phyloP scores from a whole-genome alignment of 495 filamentous ascomycete species.

The Talaromyces nanjingensis region DNA sequence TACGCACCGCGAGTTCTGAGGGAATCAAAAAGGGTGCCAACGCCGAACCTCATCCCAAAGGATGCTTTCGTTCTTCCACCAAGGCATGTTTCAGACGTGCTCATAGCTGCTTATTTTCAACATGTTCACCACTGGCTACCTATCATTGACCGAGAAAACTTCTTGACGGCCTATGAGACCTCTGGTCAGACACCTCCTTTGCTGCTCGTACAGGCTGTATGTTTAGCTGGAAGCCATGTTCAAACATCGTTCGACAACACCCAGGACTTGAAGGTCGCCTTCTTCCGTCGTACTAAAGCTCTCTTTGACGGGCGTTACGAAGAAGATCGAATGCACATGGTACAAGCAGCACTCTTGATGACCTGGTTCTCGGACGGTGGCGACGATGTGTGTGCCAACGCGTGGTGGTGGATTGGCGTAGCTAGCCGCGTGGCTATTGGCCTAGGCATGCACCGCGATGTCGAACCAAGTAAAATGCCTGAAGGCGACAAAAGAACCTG shows the following conservation, averaged over 20 bases:
- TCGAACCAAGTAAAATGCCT: not conserved
- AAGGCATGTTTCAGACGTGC: too few relatives aligned
- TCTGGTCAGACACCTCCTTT: constrained; percentile 18
- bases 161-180: too few relatives aligned
- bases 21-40: too few relatives aligned
- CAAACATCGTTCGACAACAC: too few relatives aligned
- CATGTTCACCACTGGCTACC: too few relatives aligned
- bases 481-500: not conserved
- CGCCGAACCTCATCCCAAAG: too few relatives aligned
- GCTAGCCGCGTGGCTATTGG: not conserved
- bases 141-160: too few relatives aligned
- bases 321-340: not conserved
- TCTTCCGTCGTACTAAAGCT: not conserved
- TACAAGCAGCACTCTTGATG: not conserved
- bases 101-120: too few relatives aligned
- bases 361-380: not conserved
- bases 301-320: not conserved
- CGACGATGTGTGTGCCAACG: not conserved
- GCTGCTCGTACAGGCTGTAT: constrained; percentile 12
- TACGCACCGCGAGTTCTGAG: too few relatives aligned
- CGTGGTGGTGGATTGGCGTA: not conserved
- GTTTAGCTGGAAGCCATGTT: not conserved
- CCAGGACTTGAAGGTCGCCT: not conserved
- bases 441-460: not conserved
- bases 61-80: too few relatives aligned